Evolutionary conservation across 331 rosid species (phyloP), one percentile per base, ranked within the genome.

Genomic region (Cydonia oblonga): DNA sequence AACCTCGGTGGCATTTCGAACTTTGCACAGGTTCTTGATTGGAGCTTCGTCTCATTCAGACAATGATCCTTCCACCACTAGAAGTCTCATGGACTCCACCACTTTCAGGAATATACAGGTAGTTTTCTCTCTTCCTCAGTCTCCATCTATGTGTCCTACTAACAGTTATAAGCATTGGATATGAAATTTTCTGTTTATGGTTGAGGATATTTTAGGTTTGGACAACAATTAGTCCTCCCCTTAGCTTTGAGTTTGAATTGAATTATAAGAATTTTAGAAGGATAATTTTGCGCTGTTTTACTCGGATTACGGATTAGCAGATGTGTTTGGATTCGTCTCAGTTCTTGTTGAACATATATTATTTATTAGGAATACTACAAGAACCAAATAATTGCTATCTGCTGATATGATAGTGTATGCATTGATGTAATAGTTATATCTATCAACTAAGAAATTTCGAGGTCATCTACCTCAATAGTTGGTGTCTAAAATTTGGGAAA

Each of bases 1-100:
- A 83, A 91, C 91, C 30, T 88, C 89, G 0, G 78, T 91, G 57
- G 96, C 88, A 1, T 88, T 91, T 73, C 97, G 96, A 3, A 80
- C 86, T 62, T 85, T 89, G 76, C 89, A 80, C 66, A 91, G 83
- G 82, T 91, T 93, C 85, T 81, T 93, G 75, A 87, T 93, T 38
- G 90, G 91, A 52, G 73, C 86, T 0, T 90, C 98, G 0, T 85
- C 95, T 82, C 97, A 93, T 83, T 80, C 78, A 32, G 87, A 80
- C 49, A 33, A 29, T 68, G 90, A 91, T 80, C 90, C 89, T 74
- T 84, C 93, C 42, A 75, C 91, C 56, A 82, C 88, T 4, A 85
- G 84, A 81, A 75, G 72, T 77, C 79, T 91, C 73, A 81, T 87
- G 87, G 86, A 86, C 69, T 87, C 96, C 49, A 78, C 20, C 77